These are phyloP conservation scores for Stachybotrys elegans DNA, from an alignment of 2,329 filamentous ascomycete genomes.

Conservation along the genomic window DNA sequence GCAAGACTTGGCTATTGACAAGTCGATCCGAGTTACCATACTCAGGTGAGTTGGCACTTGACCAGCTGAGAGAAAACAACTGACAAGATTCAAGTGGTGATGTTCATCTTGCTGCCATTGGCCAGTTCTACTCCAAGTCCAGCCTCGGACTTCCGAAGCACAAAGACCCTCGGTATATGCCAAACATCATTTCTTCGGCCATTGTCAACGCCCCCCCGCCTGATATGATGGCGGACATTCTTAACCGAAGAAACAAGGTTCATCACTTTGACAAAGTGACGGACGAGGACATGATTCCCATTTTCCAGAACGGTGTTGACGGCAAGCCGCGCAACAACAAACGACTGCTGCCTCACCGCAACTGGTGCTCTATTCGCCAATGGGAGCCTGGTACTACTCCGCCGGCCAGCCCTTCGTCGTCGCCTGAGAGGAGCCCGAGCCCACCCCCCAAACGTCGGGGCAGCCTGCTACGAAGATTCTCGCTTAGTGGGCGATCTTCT, in stretches of 20 bases:
- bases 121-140: constrained; percentile 91
- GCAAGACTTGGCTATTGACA: constrained; percentile 88
- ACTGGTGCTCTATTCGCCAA: constrained; percentile 90
- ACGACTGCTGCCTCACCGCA: constrained; percentile 78
- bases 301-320: constrained; percentile 86
- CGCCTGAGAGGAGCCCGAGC: constrained; percentile 37
- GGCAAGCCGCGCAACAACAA: constrained; percentile 89
- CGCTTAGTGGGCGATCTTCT: constrained; percentile 31
- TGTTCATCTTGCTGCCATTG: constrained; percentile 86
- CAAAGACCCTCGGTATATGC: constrained; percentile 93
- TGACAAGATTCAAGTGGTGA: constrained; percentile 59
- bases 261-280: constrained; percentile 71
- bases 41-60: constrained; percentile 49
- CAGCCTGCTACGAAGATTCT: constrained; percentile 41
- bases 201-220: constrained; percentile 91
- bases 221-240: constrained; percentile 79
- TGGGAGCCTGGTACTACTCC: constrained; percentile 78
- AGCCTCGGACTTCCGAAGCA: constrained; percentile 78
- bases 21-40: constrained; percentile 86
- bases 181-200: constrained; percentile 88
- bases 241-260: constrained; percentile 88
- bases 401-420: constrained; percentile 56
- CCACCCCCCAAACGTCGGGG: constrained; percentile 28
- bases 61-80: background rate
- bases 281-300: constrained; percentile 91